These are phyloP conservation scores for Odontarrhena argentea DNA, from an alignment of 345 rosid genomes.

Conservation along the genomic window DNA sequence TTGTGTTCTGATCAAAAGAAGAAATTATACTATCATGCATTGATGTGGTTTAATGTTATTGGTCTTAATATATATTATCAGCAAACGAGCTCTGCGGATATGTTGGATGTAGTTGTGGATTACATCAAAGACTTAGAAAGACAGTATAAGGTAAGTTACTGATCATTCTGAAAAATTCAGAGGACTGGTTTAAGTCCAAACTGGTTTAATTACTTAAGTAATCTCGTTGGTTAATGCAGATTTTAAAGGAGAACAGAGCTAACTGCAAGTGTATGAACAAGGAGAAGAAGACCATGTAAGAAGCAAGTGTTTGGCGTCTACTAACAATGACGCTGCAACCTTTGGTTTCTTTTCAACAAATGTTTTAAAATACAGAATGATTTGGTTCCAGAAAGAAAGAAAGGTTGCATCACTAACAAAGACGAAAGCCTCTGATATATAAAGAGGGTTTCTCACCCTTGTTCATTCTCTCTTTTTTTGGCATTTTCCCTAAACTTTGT, in stretches of 20 bases:
- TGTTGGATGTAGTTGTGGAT: conserved; percentile 94
- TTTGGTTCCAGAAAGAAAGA: no score
- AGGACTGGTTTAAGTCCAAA: not conserved
- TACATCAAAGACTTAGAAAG: conserved; percentile 93
- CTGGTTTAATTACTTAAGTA: conserved; percentile 2
- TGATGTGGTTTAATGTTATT: not conserved
- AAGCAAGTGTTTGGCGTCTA: no score
- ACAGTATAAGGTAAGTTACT: conserved; percentile 65
- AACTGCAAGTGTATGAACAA: conserved; percentile 42
- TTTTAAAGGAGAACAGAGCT: conserved; percentile 38
- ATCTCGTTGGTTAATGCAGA: conserved; percentile 26
- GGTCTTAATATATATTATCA: conserved; percentile 38
- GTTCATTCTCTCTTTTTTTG: no score
- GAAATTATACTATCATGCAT: not conserved
- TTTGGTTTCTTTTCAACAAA: no score
- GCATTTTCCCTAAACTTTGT: no score
- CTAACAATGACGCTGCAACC: no score
- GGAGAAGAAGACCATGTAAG: conserved; percentile 25
- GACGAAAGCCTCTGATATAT: no score
- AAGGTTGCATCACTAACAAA: no score
- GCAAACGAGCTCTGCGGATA: conserved; percentile 98
- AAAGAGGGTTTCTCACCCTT: no score
- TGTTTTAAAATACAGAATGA: no score
- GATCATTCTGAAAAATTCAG: not conserved
- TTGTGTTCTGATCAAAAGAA: not conserved